phyloP scores from a whole-genome alignment of 805 yeast genomes.

The Isabelozyma rhagii region DNA sequence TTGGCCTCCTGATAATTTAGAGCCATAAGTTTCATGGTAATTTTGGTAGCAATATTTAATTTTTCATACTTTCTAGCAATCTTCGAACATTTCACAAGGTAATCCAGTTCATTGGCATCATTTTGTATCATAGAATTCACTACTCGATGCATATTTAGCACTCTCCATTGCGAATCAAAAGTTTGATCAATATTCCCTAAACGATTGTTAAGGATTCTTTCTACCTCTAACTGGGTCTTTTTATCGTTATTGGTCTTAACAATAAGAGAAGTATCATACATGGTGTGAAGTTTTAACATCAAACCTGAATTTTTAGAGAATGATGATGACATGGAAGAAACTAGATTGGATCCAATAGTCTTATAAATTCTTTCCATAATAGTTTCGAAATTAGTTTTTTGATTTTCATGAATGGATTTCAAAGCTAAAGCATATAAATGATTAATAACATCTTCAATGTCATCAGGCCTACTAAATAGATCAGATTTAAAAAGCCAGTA shows the following conservation, averaged over 20 bases:
- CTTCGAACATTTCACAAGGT: slow-evolving; percentile 58
- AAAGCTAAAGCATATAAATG: slow-evolving; percentile 67
- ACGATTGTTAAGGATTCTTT: slow-evolving; percentile 22
- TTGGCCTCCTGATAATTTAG: slow-evolving; percentile 46
- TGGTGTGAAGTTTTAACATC: slow-evolving; percentile 35
- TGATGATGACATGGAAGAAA: slow-evolving; percentile 34
- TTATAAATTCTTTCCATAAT: slow-evolving; percentile 51
- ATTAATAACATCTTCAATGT: slow-evolving; percentile 52
- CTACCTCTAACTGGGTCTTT: slow-evolving; percentile 5
- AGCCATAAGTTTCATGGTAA: slow-evolving; percentile 59
- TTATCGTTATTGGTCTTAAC: slow-evolving; percentile 1
- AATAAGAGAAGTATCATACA: slow-evolving; percentile 32
- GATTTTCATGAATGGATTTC: slow-evolving; percentile 34
- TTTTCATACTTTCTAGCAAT: slow-evolving; percentile 67
- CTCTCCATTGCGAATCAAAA: slow-evolving; percentile 57
- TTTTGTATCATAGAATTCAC: slow-evolving; percentile 22
- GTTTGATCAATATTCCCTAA: slow-evolving; percentile 35
- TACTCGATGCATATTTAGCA: slow-evolving; percentile 58
- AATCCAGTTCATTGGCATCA: slow-evolving; percentile 40
- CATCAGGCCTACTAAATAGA: slow-evolving; percentile 34
- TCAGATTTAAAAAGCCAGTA: slow-evolving; percentile 62
- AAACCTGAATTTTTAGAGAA: slow-evolving; percentile 34
- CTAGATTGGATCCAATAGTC: slow-evolving; percentile 59
- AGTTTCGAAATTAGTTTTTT: slow-evolving; percentile 28
- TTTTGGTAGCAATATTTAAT: slow-evolving; percentile 67